Evolutionary conservation across 139 green algal species (phyloP).

Genomic region (Prasinococcaceae sp.): DNA sequence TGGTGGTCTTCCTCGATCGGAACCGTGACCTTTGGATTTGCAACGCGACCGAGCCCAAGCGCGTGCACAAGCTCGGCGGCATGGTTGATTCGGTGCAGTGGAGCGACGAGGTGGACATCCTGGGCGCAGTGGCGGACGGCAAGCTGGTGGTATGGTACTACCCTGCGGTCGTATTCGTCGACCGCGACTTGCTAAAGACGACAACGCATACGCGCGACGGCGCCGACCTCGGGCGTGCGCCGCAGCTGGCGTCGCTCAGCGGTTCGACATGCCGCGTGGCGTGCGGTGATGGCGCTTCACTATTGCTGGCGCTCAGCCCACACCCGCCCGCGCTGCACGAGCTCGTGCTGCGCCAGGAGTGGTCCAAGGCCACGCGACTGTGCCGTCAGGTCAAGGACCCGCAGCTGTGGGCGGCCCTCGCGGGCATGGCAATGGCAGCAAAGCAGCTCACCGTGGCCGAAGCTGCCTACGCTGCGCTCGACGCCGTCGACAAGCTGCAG

Average conservation of each 20-base stretch:
- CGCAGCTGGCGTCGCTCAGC: slow-evolving; percentile 26
- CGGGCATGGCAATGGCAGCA: slow-evolving; percentile 41
- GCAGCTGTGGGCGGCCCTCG: slow-evolving; percentile 55
- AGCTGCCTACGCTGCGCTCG: slow-evolving; percentile 41
- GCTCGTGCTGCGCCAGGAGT: slow-evolving; percentile 33
- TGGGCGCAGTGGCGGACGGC: slow-evolving; percentile 46
- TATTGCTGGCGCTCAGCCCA: slow-evolving; percentile 24
- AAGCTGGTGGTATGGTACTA: slow-evolving; percentile 56
- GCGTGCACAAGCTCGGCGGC: slow-evolving; percentile 41
- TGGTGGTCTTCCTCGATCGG: slow-evolving; percentile 50
- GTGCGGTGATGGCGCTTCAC: slow-evolving; percentile 38
- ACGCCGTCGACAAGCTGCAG: slow-evolving; percentile 35
- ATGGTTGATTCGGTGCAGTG: slow-evolving; percentile 47
- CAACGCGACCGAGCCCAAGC: slow-evolving; percentile 16
- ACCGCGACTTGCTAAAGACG: slow-evolving; percentile 42
- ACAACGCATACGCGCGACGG: slow-evolving; percentile 33
- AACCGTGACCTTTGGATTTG: slow-evolving; percentile 63
- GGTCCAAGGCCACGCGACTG: slow-evolving; percentile 52
- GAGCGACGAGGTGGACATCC: slow-evolving; percentile 47
- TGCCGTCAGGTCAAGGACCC: slow-evolving; percentile 57
- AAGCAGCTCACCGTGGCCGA: slow-evolving; percentile 55
- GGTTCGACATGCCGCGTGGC: slow-evolving; percentile 29
- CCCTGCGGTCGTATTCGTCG: slow-evolving; percentile 43
- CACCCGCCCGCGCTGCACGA: slow-evolving; percentile 45
- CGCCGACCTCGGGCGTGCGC: slow-evolving; percentile 31